phyloP scores from a whole-genome alignment of 495 filamentous ascomycete genomes.

The Talaromyces trachyspermus region DNA sequence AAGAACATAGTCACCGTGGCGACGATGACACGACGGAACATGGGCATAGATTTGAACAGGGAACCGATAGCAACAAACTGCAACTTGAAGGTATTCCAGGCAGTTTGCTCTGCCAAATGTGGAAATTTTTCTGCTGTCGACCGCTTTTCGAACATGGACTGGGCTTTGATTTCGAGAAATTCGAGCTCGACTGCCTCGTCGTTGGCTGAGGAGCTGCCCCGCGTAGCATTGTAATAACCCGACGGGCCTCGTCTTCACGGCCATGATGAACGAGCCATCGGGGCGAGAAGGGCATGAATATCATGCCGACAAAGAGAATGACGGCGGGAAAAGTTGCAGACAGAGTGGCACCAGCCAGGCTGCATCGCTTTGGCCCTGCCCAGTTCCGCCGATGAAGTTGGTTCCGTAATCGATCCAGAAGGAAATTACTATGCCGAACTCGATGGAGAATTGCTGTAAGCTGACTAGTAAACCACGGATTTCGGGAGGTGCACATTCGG shows the following conservation, averaged over 20 bases:
- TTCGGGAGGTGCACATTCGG: conserved; percentile 50
- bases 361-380: conserved; percentile 46
- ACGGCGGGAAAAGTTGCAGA: conserved; percentile 49
- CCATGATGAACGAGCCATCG: conserved; percentile 64
- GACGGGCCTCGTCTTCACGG: conserved; percentile 56
- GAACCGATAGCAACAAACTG: conserved; percentile 61
- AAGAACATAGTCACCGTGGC: conserved; percentile 62
- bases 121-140: conserved; percentile 63
- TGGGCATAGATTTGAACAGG: conserved; percentile 58
- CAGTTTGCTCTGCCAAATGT: conserved; percentile 48
- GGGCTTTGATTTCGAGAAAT: conserved; percentile 72
- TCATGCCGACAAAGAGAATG: conserved; percentile 52
- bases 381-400: conserved; percentile 65
- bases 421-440: conserved; percentile 68
- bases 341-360: conserved; percentile 57
- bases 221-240: conserved; percentile 51
- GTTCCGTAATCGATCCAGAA: conserved; percentile 65
- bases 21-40: conserved; percentile 64
- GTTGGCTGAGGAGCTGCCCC: conserved; percentile 39
- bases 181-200: conserved; percentile 69
- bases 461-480: conserved; percentile 60
- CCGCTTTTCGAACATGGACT: conserved; percentile 66
- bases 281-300: conserved; percentile 69
- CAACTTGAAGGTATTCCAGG: conserved; percentile 55
- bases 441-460: conserved; percentile 70